Evolutionary conservation across 106 monocot genomes (phyloP).

Genomic region (Posidonia australis): DNA sequence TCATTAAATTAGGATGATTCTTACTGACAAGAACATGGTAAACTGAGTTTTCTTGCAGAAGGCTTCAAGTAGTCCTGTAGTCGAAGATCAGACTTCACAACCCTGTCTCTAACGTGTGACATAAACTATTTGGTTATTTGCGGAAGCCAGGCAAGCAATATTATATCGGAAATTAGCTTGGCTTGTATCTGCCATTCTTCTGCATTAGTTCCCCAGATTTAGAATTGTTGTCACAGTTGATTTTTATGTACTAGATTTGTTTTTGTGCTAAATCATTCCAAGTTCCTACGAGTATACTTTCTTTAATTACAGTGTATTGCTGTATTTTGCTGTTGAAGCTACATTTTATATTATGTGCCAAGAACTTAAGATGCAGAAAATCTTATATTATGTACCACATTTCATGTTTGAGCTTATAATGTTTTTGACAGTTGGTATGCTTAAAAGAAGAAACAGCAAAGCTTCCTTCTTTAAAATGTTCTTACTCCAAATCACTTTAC

Average conservation of each 20-base stretch:
- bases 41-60: not conserved
- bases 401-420: no score
- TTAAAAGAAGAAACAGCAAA: no score
- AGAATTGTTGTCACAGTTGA: not conserved
- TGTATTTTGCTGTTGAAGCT: no score
- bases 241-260: not conserved
- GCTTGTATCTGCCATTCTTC: not conserved
- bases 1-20: not conserved
- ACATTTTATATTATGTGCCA: no score
- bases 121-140: not conserved
- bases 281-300: no score
- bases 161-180: not conserved
- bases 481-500: no score
- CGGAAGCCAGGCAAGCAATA: not conserved
- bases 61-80: not conserved
- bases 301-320: not conserved
- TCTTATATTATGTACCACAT: no score
- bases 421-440: no score
- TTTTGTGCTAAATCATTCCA: not conserved
- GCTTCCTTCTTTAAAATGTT: no score
- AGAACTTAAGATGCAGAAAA: no score
- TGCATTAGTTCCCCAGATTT: not conserved
- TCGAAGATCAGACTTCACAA: not conserved
- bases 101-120: not conserved
- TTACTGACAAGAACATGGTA: constrained; percentile 1